A percentile compares a stretch with the other conserved stretches of the same genome.
phyloP scores from a whole-genome alignment of 345 rosid species.

The Salix brachista region DNA sequence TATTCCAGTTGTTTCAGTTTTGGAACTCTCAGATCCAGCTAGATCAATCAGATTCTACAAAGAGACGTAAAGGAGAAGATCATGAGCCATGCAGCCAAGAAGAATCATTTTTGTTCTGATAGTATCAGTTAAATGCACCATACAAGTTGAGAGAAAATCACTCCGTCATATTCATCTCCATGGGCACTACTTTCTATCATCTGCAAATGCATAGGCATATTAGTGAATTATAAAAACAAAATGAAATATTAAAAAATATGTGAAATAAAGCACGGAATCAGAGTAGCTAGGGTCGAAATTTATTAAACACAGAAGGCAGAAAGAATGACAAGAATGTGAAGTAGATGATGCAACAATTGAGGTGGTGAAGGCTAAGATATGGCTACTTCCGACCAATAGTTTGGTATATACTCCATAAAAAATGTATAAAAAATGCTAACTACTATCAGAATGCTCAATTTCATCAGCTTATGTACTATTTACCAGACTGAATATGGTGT shows the following conservation, averaged over 20 bases:
- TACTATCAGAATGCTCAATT: neutral
- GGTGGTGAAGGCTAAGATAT: neutral
- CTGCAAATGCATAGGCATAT: slow-evolving; percentile 44
- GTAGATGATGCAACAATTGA: neutral
- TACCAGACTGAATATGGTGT: slow-evolving; percentile 97
- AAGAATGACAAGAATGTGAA: neutral
- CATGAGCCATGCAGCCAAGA: slow-evolving; percentile 6
- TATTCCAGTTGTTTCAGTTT: slow-evolving; percentile 96
- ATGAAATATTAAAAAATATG: slow-evolving; percentile 4
- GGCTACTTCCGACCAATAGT: neutral
- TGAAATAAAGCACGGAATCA: neutral
- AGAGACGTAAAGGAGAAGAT: slow-evolving; percentile 12
- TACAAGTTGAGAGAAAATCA: slow-evolving; percentile 97
- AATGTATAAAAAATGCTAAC: neutral
- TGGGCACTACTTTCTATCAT: slow-evolving; percentile 95
- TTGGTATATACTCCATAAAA: neutral
- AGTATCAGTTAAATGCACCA: slow-evolving; percentile 24
- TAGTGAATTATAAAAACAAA: slow-evolving; percentile 3
- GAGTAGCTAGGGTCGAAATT: neutral
- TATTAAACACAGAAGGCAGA: neutral
- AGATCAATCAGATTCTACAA: slow-evolving; percentile 93
- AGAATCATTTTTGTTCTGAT: slow-evolving; percentile 3
- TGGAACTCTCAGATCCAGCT: slow-evolving; percentile 99
- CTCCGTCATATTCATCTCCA: slow-evolving; percentile 98
- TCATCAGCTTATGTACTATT: slow-evolving; percentile 7